These are phyloP conservation scores for Cocos nucifera DNA, from an alignment of 176 grass and related monocot genomes.

Conservation along the genomic window DNA sequence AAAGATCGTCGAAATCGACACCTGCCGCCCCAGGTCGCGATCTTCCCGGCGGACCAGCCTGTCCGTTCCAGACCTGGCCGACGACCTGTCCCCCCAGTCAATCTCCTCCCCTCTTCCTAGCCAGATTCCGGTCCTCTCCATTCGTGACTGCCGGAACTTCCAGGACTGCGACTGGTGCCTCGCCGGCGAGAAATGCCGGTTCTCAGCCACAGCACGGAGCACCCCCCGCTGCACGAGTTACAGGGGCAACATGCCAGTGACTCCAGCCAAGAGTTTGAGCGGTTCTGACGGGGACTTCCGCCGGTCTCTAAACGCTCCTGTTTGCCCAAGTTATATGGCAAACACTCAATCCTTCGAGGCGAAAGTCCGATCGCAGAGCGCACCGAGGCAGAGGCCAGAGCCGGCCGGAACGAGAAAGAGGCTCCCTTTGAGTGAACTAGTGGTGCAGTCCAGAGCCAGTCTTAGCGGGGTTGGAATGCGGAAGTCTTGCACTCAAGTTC, in stretches of 20 bases:
- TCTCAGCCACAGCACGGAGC: constrained; percentile 64
- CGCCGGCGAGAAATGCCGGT: constrained; percentile 39
- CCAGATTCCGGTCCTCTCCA: constrained; percentile 28
- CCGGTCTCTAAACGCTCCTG: constrained; percentile 10
- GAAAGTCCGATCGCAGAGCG: constrained; percentile 82
- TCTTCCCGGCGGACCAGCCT: constrained; percentile 58
- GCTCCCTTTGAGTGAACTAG: constrained; percentile 75
- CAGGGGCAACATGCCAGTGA: constrained; percentile 25
- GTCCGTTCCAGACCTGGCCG: constrained; percentile 22
- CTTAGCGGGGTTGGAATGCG: constrained; percentile 42
- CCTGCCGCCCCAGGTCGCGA: constrained; percentile 48
- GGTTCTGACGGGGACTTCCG: constrained; percentile 21
- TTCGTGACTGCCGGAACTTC: constrained; percentile 37
- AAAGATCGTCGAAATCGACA: constrained; percentile 96
- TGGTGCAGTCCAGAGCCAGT: constrained; percentile 57
- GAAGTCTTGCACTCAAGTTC: constrained; percentile 31
- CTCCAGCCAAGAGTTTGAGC: constrained; percentile 50
- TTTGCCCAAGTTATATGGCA: constrained; percentile 72
- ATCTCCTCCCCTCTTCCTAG: constrained; percentile 40
- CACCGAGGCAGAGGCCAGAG: constrained; percentile 82
- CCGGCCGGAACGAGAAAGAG: constrained; percentile 27
- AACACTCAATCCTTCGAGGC: constrained; percentile 86
- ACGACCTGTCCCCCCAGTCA: constrained; percentile 28
- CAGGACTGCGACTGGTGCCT: constrained; percentile 47
- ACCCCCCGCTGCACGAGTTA: constrained; percentile 46